Percentiles rank a stretch among this genome's conserved stretches.
Conservation (phyloP, 1,284 basidiomycete species). For the Exobasidium cylindrosporum region DNA sequence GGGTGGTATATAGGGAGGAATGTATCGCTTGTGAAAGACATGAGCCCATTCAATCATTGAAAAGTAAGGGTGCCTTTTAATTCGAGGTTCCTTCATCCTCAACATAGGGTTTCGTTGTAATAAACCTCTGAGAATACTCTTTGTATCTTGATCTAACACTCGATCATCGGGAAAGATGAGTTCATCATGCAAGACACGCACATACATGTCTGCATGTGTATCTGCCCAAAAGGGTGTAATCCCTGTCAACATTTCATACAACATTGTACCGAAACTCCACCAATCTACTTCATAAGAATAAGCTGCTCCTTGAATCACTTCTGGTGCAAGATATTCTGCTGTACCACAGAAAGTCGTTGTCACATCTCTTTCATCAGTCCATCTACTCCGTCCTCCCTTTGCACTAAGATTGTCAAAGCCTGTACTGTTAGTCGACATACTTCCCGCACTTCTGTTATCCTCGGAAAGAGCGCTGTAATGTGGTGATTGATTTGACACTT, state of each 20-base stretch:
- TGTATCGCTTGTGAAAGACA: conserved; percentile 89
- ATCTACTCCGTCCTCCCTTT: conserved; percentile 10
- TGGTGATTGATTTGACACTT: conserved; percentile 7
- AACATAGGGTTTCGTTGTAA: conserved; percentile 86
- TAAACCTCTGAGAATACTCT: conserved; percentile 87
- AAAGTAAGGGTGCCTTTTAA: conserved; percentile 93
- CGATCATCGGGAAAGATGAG: conserved; percentile 82
- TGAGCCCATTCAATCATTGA: conserved; percentile 93
- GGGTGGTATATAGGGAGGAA: conserved; percentile 93
- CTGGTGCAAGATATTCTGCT: conserved; percentile 40
- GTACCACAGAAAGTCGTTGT: conserved; percentile 78
- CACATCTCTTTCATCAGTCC: conserved; percentile 59
- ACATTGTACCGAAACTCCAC: conserved; percentile 97
- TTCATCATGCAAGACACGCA: conserved; percentile 80
- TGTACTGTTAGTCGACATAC: not conserved
- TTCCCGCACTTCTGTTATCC: conserved; percentile 19
- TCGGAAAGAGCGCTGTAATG: conserved; percentile 24
- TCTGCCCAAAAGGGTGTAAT: conserved; percentile 92
- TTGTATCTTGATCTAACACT: conserved; percentile 87
- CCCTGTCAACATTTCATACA: conserved; percentile 89
- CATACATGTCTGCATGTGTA: conserved; percentile 92
- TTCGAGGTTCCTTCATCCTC: conserved; percentile 83
- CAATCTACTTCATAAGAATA: conserved; percentile 95
- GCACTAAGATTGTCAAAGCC: not conserved
- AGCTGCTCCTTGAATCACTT: conserved; percentile 79